These are phyloP conservation scores for Nectriaceae sp. DNA, from an alignment of 2,329 filamentous ascomycete species.

Conservation along the genomic window DNA sequence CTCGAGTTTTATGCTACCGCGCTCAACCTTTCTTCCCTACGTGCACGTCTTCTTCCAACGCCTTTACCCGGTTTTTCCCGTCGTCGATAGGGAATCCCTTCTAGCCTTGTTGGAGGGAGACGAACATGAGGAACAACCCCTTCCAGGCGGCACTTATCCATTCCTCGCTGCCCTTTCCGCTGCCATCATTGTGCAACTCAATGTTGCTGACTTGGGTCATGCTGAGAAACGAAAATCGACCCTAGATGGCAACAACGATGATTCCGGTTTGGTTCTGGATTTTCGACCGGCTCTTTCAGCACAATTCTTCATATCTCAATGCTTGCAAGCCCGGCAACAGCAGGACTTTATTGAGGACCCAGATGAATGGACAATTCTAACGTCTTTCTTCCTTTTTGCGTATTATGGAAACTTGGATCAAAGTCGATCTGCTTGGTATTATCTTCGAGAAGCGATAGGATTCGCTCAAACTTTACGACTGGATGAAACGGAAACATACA, in stretches of 20 bases:
- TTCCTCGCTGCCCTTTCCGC: conserved; percentile 20
- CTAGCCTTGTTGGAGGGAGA: conserved; percentile 7
- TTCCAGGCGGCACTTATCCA: conserved; percentile 5
- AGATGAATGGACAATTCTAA: conserved; percentile 22
- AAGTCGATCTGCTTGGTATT: conserved; percentile 18
- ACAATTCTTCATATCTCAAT: conserved; percentile 16
- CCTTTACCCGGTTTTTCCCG: conserved; percentile 23
- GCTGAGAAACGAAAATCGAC: not conserved
- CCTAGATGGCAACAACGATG: not conserved
- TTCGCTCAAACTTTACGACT: conserved; percentile 18
- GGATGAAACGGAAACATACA: conserved; percentile 16
- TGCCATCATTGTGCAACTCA: conserved; percentile 21
- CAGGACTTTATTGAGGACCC: conserved; percentile 15
- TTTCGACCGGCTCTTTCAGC: conserved; percentile 4
- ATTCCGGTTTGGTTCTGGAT: not conserved
- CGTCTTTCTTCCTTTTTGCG: conserved; percentile 23
- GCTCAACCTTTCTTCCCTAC: conserved; percentile 12
- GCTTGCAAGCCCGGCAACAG: conserved; percentile 12
- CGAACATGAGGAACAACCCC: not conserved
- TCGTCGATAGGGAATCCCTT: conserved; percentile 15
- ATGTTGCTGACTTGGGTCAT: conserved; percentile 5
- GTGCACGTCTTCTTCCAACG: conserved; percentile 19
- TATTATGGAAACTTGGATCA: conserved; percentile 20
- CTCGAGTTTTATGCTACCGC: conserved; percentile 1
- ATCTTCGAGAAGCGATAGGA: conserved; percentile 23